Base-by-base conservation (phyloP, 2,329 filamentous ascomycete genomes). In the Stylonectria norvegica region DNA sequence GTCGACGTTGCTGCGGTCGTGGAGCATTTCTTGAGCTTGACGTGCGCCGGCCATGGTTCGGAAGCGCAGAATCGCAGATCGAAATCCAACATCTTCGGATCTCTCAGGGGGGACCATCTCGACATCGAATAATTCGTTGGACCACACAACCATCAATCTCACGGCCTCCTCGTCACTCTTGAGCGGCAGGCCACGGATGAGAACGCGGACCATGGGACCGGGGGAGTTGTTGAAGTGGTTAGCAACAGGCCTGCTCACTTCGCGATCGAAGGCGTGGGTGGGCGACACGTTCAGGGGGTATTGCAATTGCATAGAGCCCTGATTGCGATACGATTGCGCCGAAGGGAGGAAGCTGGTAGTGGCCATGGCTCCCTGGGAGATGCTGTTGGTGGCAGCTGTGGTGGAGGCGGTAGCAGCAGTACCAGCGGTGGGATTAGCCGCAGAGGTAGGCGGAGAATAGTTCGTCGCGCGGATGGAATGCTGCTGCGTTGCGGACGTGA, bases 61-160 rank as follows among this genome's bases (percentile, higher is more conserved):
- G 58, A 82, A 81, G 44, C 62, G 69, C 39, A 81, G 56, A 20
- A 80, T 52, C 17, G 77, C 78, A 1, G 74, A 72, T 35, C 68
- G 67, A 47, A 72, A 76, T 16, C 70, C 70, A 4, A 63, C 53
- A 46, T 81, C 76, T 23, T 71, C 66, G 5, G 73, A 71, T 40
- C 68, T 63, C 17, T 79, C 71, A 17, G 64, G 47, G 1, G 73
- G 64, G 4, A 81, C 60, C 18, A 81, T 61, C 49, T 79, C 70
- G 14, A 76, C 66, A 31, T 69, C 66, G 25, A 69, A 57, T 10
- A 79, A 62, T 25, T 81, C 76, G 50, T 80, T 69, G 36, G 75
- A 78, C 62, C 76, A 81, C 29, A 79, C 66, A 22, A 78, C 66
- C 76, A 82, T 81, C 20, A 77, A 60, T 33, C 72, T 67, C 36